Evolutionary conservation across 768 basidiomycete genomes (phyloP).

Genomic region (Boletus barrowsii): DNA sequence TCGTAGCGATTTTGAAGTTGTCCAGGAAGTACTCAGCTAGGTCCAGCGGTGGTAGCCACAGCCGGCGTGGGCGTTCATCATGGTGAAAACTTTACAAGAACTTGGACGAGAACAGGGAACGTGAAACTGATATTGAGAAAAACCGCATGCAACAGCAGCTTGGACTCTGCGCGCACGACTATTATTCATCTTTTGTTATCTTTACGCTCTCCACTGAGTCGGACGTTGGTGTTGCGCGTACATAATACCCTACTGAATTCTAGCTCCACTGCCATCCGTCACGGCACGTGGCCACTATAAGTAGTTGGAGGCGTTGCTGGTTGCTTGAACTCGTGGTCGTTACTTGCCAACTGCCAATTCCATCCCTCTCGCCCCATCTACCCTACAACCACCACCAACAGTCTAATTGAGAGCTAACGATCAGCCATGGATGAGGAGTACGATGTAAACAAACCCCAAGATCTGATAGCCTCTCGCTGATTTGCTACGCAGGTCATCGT

Average conservation of each 20-base stretch:
- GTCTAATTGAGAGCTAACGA: conserved; percentile 12
- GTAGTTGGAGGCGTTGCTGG: conserved; percentile 14
- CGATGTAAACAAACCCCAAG: conserved; percentile 56
- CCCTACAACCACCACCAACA: conserved; percentile 7
- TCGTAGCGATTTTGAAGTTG: conserved; percentile 24
- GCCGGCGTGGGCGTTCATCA: conserved; percentile 22
- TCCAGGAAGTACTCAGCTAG: conserved; percentile 25
- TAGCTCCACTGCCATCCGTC: background rate
- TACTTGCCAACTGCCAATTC: conserved; percentile 15
- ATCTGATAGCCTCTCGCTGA: conserved; percentile 16
- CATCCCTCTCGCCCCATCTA: conserved; percentile 4
- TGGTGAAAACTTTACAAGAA: conserved; percentile 13
- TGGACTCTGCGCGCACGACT: background rate
- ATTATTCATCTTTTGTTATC: conserved; percentile 1
- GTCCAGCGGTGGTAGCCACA: conserved; percentile 8
- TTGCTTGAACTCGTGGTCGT: conserved; percentile 5
- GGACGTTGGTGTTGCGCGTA: conserved; percentile 3
- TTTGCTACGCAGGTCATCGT: conserved; percentile 65
- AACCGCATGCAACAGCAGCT: background rate
- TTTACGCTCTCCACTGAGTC: background rate
- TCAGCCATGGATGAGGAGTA: conserved; percentile 96
- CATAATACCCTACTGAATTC: conserved; percentile 3
- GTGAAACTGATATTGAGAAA: conserved; percentile 19
- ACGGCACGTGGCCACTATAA: conserved; percentile 32
- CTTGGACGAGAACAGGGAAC: conserved; percentile 20